These are phyloP conservation scores for Naganishia sp. DNA, from an alignment of 1,284 basidiomycete species.

Conservation along the genomic window DNA sequence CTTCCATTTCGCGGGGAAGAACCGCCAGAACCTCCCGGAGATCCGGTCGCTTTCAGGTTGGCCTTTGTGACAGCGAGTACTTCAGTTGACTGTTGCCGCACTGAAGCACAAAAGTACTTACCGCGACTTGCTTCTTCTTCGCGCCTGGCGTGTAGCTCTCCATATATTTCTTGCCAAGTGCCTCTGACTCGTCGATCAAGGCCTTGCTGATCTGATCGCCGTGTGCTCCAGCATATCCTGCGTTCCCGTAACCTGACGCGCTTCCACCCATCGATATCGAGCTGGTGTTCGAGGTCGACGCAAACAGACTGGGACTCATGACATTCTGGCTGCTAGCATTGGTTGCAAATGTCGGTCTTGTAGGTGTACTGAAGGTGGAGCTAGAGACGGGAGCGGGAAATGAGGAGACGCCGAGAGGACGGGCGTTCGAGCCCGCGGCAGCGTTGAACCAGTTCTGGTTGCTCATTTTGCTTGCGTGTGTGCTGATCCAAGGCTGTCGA, in stretches of 20 bases:
- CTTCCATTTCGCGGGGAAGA: constrained; percentile 25
- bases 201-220: constrained; percentile 25
- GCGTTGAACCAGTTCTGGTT: constrained; percentile 28
- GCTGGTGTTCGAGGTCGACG: constrained; percentile 11
- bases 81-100: no score
- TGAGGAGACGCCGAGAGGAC: constrained; percentile 22
- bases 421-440: constrained; percentile 24
- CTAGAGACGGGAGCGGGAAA: constrained; percentile 12
- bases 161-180: constrained; percentile 32
- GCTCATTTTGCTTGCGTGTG: constrained; percentile 4
- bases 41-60: constrained; percentile 23
- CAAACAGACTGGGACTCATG: constrained; percentile 12
- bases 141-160: constrained; percentile 30
- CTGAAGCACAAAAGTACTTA: constrained; percentile 7
- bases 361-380: constrained; percentile 22
- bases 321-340: constrained; percentile 16
- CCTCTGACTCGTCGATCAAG: constrained; percentile 28
- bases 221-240: constrained; percentile 17
- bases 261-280: neutral
- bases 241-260: constrained; percentile 10
- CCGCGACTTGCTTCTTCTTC: constrained; percentile 28
- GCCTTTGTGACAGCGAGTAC: neutral
- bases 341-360: constrained; percentile 15
- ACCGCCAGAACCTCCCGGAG: constrained; percentile 17
- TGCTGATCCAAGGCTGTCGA: no score